Base-by-base conservation (phyloP, 495 filamentous ascomycete species). In the Penicillium soppii region DNA sequence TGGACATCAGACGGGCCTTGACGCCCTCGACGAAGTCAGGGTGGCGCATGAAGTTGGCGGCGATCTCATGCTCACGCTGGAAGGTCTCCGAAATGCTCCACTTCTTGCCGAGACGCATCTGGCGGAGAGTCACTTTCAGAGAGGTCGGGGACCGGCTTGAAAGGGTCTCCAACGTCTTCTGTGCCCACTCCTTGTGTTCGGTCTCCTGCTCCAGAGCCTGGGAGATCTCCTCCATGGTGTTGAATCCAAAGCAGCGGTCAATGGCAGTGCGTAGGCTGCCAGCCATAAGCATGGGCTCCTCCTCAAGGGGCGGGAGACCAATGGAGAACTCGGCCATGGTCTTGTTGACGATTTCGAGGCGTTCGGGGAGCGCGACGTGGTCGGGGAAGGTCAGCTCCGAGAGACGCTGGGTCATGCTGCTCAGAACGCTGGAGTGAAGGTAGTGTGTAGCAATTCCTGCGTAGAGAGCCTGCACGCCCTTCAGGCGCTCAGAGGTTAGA, bases 391-490 rank as follows among this genome's bases (percentile, higher is more conserved):
- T 81, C 57, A 98, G 78, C 66, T 98, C 94, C 0, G 89, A 86
- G 16, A 98, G 82, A 50, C 94, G 90, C 13, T 82, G 77, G 59
- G 96, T 91, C 33, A 97, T 80, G 57, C 77, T 83, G 29, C 84
- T 81, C 20, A 98, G 77, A 54, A 83, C 83, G 30, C 89, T 88
- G 13, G 91, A 96, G 78, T 98, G 87, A 44, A 98, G 73, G 69
- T 92, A 97, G 74, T 97, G 92, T 10, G 92, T 96, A 46, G 92
- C 92, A 54, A 96, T 77, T 35, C 92, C 91, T 32, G 89, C 73
- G 57, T 81, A 87, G 68, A 92, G 88, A 35, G 85, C 83, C 68
- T 97, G 87, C 10, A 85, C 86, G 45, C 94, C 94, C 47, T 75
- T 85, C 43, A 98, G 69, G 49, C 80, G 80, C 61, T 88, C 82